Percentiles rank a stretch among this genome's conserved stretches.
Conservation (phyloP, 768 basidiomycete genomes). For the Ramaria rubella region DNA sequence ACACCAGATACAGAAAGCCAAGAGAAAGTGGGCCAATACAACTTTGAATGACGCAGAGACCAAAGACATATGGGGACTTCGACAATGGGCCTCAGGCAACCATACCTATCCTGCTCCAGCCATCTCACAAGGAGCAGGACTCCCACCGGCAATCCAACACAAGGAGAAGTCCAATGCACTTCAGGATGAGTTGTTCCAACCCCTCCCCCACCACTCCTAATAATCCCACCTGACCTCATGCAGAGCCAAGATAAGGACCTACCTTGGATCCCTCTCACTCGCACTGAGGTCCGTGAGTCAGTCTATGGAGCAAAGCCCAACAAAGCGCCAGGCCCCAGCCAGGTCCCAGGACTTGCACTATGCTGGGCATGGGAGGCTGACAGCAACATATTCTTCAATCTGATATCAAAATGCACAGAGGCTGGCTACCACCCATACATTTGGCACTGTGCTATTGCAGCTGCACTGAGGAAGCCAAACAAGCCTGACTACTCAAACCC, state of each 20-base stretch:
- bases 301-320: constrained; percentile 8
- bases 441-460: too few relatives aligned
- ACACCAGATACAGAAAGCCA: not conserved
- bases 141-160: not conserved
- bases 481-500: constrained; percentile 33
- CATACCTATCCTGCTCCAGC: constrained; percentile 3
- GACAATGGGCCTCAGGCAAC: not conserved
- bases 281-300: constrained; percentile 20
- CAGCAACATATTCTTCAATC: not conserved
- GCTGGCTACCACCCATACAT: too few relatives aligned
- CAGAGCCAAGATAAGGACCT: constrained; percentile 3
- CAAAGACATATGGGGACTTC: not conserved
- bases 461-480: constrained; percentile 28
- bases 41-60: not conserved
- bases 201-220: constrained; percentile 21
- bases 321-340: constrained; percentile 19
- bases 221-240: not conserved
- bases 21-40: not conserved
- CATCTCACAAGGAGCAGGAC: not conserved
- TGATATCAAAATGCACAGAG: too few relatives aligned
- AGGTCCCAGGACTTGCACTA: not conserved
- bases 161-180: constrained; percentile 13
- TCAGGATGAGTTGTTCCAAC: constrained; percentile 16
- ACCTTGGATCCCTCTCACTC: constrained; percentile 17
- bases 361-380: too few relatives aligned